phyloP scores from a whole-genome alignment of 2,329 filamentous ascomycete species.

The Exophiala sp. region DNA sequence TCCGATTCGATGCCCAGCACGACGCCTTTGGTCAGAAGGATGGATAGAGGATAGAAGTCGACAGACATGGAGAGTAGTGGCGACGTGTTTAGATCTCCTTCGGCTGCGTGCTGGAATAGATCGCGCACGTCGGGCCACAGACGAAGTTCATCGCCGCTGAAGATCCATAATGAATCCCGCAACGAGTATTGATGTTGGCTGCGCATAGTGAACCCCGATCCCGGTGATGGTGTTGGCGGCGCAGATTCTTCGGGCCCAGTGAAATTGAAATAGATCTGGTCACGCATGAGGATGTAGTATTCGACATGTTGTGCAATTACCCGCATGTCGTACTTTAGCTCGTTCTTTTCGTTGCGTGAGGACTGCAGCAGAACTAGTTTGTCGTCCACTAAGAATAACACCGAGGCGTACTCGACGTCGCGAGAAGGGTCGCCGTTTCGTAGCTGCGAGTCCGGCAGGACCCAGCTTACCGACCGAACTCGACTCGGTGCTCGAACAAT shows the following conservation, averaged over 20 bases:
- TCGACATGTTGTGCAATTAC: constrained; percentile 94
- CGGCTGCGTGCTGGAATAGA: constrained; percentile 64
- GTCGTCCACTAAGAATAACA: constrained; percentile 93
- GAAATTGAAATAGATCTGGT: constrained; percentile 57
- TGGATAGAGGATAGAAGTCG: constrained; percentile 93
- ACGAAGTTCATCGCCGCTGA: constrained; percentile 79
- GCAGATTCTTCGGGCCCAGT: constrained; percentile 44
- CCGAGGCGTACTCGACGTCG: constrained; percentile 87
- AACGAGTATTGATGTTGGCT: constrained; percentile 52
- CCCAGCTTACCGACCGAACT: constrained; percentile 91
- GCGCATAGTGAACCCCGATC: constrained; percentile 39
- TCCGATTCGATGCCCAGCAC: constrained; percentile 87
- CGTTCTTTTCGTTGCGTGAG: constrained; percentile 70
- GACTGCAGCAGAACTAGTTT: constrained; percentile 91
- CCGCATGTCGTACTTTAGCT: constrained; percentile 96
- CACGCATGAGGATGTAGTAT: constrained; percentile 87
- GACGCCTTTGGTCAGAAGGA: constrained; percentile 82
- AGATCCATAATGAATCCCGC: constrained; percentile 87
- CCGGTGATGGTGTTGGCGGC: constrained; percentile 46
- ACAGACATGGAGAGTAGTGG: constrained; percentile 66
- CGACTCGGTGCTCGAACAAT: constrained; percentile 90
- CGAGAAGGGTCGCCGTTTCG: constrained; percentile 88
- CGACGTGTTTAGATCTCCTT: constrained; percentile 37
- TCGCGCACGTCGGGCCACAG: constrained; percentile 86
- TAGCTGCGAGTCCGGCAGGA: constrained; percentile 83